phyloP scores from a whole-genome alignment of 2,329 filamentous ascomycete genomes.

The Dothideomycetidae sp. region DNA sequence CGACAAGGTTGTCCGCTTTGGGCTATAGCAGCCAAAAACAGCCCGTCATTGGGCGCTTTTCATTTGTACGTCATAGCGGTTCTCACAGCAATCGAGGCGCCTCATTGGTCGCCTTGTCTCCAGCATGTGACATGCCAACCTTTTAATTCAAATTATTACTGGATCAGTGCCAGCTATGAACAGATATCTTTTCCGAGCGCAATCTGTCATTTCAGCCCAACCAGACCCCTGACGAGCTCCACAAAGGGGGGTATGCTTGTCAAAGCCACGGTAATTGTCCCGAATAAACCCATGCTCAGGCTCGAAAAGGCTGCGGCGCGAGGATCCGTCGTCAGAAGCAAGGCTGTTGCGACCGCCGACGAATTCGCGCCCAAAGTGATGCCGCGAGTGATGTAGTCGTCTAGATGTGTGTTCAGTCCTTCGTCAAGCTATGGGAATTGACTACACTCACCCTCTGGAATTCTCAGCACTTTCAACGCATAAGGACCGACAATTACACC shows the following conservation, averaged over 20 bases:
- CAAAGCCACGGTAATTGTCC: slow-evolving; percentile 43
- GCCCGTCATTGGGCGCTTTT: too few relatives aligned
- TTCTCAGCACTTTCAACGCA: slow-evolving; percentile 35
- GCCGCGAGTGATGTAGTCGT: slow-evolving; percentile 50
- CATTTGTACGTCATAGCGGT: too few relatives aligned
- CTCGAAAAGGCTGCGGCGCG: slow-evolving; percentile 45
- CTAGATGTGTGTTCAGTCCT: too few relatives aligned
- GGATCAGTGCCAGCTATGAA: too few relatives aligned
- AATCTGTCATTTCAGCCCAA: slow-evolving; percentile 21
- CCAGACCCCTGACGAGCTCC: slow-evolving; percentile 34
- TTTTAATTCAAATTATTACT: too few relatives aligned
- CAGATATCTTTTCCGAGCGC: neutral
- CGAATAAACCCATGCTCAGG: slow-evolving; percentile 47
- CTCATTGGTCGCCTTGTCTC: too few relatives aligned
- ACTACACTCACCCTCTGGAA: slow-evolving; percentile 36
- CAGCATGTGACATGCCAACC: too few relatives aligned
- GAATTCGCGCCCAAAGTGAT: slow-evolving; percentile 48
- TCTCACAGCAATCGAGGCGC: too few relatives aligned
- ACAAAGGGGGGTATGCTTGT: slow-evolving; percentile 43
- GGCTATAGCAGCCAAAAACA: too few relatives aligned
- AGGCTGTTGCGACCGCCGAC: slow-evolving; percentile 44
- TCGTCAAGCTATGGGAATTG: neutral
- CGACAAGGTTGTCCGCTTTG: too few relatives aligned
- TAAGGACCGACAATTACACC: slow-evolving; percentile 42
- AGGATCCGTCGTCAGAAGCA: slow-evolving; percentile 42